A percentile compares a stretch with the other conserved stretches of the same genome.
Evolutionary conservation across 805 yeast species (phyloP).

Genomic region (Metschnikowia baotianmanensis): DNA sequence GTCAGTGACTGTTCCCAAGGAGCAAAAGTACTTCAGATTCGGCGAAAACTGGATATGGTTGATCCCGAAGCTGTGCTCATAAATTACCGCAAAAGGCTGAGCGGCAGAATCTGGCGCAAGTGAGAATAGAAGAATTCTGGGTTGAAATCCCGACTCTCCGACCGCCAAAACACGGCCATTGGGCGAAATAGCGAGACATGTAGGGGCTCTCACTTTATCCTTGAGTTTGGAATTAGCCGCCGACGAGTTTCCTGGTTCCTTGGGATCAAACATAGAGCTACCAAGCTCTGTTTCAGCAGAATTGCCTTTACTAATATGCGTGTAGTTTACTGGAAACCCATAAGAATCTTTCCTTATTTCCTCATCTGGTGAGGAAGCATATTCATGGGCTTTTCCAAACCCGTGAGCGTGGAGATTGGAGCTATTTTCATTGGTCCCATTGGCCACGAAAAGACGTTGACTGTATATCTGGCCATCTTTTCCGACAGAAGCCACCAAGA

Average conservation of each 20-base stretch:
- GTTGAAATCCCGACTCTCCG: conserved; percentile 71
- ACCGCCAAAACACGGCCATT: conserved; percentile 55
- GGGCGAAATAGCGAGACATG: conserved; percentile 58
- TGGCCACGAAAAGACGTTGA: conserved; percentile 56
- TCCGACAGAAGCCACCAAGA: conserved; percentile 44
- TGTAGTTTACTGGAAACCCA: conserved; percentile 30
- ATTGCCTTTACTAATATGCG: conserved; percentile 10
- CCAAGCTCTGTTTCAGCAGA: conserved; percentile 4
- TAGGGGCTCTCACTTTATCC: conserved; percentile 49
- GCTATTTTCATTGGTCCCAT: conserved; percentile 13
- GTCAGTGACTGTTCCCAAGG: conserved; percentile 67
- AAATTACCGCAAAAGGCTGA: conserved; percentile 51
- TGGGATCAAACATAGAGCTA: conserved; percentile 1
- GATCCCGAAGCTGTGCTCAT: conserved; percentile 68
- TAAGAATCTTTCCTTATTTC: conserved; percentile 27
- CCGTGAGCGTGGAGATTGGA: neutral
- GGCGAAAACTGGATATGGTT: conserved; percentile 55
- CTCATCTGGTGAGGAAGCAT: neutral
- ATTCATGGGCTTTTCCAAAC: neutral
- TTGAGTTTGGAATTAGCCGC: conserved; percentile 22
- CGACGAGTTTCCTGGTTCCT: neutral
- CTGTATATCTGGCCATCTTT: conserved; percentile 19
- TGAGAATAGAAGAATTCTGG: conserved; percentile 60
- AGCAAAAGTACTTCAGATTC: conserved; percentile 52
- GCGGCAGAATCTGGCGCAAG: conserved; percentile 47